Percentiles rank a stretch among this genome's conserved stretches.
phyloP scores from a whole-genome alignment of 768 basidiomycete genomes.

The Kwoniella europaea region DNA sequence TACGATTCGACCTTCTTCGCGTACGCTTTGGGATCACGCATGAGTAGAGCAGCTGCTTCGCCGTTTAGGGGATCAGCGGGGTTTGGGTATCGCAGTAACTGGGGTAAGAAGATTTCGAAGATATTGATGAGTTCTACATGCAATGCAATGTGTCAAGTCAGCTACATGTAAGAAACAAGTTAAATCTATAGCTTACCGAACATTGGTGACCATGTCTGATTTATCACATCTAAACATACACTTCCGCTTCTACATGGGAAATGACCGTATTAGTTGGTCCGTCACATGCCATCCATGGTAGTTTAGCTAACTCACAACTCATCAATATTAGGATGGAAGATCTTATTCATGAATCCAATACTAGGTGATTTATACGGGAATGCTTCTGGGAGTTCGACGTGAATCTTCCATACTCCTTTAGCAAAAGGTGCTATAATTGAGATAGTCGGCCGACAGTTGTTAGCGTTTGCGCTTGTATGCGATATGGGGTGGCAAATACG shows the following conservation, averaged over 20 bases:
- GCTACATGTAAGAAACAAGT: not conserved
- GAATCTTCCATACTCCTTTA: conserved; percentile 99
- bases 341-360: conserved; percentile 99
- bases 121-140: conserved; percentile 95
- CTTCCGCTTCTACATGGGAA: conserved; percentile 78
- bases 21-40: conserved; percentile 97
- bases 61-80: conserved; percentile 98
- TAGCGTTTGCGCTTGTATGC: not conserved
- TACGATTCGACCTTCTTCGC: conserved; percentile 95
- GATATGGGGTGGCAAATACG: conserved; percentile 5
- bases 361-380: conserved; percentile 99
- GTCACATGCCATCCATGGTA: no score
- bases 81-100: conserved; percentile 95
- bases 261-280: not conserved
- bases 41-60: conserved; percentile 93
- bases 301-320: conserved; percentile 72
- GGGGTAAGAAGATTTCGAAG: conserved; percentile 96
- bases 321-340: conserved; percentile 99
- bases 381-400: conserved; percentile 96
- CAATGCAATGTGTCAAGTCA: no score
- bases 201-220: conserved; percentile 99
- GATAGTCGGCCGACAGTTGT: conserved; percentile 53
- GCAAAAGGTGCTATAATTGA: conserved; percentile 87
- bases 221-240: conserved; percentile 97
- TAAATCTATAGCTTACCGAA: conserved; percentile 70